Conservation (phyloP, 2,329 filamentous ascomycete genomes). For the Chaetomium olivaceum region DNA sequence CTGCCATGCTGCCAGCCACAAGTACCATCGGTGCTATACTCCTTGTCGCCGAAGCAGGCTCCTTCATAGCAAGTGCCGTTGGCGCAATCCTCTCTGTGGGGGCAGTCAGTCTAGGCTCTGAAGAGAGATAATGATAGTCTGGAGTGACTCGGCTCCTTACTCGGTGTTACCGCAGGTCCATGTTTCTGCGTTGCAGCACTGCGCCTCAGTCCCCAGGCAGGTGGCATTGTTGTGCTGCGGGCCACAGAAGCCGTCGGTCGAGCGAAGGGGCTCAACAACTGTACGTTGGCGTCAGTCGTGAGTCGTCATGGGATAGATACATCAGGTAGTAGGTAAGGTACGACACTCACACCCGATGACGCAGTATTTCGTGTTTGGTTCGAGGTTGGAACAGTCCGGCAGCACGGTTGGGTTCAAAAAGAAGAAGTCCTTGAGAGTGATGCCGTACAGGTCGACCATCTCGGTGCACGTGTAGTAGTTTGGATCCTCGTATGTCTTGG, state of each 20-base stretch:
- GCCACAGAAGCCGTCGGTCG: conserved; percentile 37
- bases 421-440: conserved; percentile 10
- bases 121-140: neutral
- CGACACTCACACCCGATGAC: conserved; percentile 20
- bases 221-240: conserved; percentile 37
- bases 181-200: conserved; percentile 39
- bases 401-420: conserved; percentile 17
- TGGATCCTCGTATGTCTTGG: neutral
- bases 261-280: conserved; percentile 35
- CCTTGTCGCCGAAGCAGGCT: conserved; percentile 35
- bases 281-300: neutral
- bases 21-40: conserved; percentile 41
- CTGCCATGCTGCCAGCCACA: conserved; percentile 38
- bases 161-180: conserved; percentile 36
- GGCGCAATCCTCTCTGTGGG: conserved; percentile 34
- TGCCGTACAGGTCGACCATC: conserved; percentile 2
- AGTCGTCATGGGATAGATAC: neutral
- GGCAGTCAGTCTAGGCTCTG: neutral
- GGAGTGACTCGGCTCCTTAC: neutral
- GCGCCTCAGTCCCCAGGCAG: conserved; percentile 34
- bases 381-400: conserved; percentile 14
- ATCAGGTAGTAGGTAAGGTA: neutral
- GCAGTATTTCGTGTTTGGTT: conserved; percentile 18
- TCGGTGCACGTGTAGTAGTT: conserved; percentile 17
- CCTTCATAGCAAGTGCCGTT: conserved; percentile 40